These are phyloP conservation scores for Strigomonas galati DNA, from an alignment of 208 protist species.

Conservation along the genomic window DNA sequence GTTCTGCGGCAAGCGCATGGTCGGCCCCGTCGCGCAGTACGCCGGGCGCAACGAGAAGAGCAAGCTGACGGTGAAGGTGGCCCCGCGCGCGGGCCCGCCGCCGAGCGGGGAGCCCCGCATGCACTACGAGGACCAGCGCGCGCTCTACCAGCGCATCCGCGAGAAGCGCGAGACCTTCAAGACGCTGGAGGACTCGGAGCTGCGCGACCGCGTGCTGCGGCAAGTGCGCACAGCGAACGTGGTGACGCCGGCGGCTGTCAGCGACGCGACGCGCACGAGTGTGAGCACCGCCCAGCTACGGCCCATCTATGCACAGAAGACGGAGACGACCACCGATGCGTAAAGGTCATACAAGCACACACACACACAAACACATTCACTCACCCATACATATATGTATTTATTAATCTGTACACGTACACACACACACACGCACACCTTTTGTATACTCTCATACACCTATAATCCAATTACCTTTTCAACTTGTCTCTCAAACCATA, in stretches of 20 bases:
- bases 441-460: too few species aligned
- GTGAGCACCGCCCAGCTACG: conserved; percentile 31
- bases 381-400: conserved; percentile 7
- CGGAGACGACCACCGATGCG: conserved; percentile 27
- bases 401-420: background rate
- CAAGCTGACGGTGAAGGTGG: conserved; percentile 67
- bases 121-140: conserved; percentile 78
- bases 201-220: conserved; percentile 61
- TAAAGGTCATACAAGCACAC: too few species aligned
- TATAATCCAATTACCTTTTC: too few species aligned
- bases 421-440: background rate
- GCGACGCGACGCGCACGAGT: background rate
- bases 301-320: conserved; percentile 47
- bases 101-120: conserved; percentile 74
- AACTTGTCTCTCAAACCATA: too few species aligned
- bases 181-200: conserved; percentile 68
- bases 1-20: conserved; percentile 78
- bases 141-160: conserved; percentile 47
- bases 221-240: conserved; percentile 44
- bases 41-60: conserved; percentile 67
- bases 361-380: conserved; percentile 2
- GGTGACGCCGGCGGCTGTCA: conserved; percentile 13
- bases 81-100: conserved; percentile 42
- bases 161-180: conserved; percentile 46
- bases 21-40: conserved; percentile 41